Conservation (phyloP, 805 yeast genomes). For the Naumovozyma dairenensis region DNA sequence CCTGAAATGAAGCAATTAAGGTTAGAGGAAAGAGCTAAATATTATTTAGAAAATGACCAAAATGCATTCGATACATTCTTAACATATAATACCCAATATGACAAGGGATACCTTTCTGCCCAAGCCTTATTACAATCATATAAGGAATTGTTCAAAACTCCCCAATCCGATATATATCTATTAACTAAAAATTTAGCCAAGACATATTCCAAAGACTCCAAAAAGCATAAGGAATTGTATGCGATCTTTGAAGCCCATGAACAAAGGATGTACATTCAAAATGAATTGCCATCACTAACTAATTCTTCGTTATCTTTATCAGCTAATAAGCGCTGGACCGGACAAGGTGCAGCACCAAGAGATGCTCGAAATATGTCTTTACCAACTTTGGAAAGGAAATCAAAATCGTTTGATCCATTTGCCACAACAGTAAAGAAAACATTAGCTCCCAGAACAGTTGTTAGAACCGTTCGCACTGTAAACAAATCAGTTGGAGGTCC, state of each 20-base stretch:
- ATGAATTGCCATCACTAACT: constrained; percentile 21
- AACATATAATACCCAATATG: constrained; percentile 40
- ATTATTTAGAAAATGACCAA: constrained; percentile 51
- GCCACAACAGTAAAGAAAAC: constrained; percentile 2
- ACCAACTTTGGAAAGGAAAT: constrained; percentile 26
- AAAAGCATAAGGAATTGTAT: constrained; percentile 33
- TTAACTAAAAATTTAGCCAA: constrained; percentile 54
- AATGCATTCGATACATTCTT: constrained; percentile 40
- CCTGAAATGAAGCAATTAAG: constrained; percentile 46
- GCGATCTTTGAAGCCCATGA: constrained; percentile 24
- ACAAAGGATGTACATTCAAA: constrained; percentile 12
- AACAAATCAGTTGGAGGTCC: background rate
- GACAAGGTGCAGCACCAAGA: constrained; percentile 3
- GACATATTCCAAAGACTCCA: constrained; percentile 39
- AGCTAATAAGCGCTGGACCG: constrained; percentile 26
- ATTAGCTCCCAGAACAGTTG: background rate
- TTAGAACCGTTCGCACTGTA: constrained; percentile 1
- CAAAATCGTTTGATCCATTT: constrained; percentile 12
- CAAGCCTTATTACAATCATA: constrained; percentile 40
- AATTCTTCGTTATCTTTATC: constrained; percentile 13
- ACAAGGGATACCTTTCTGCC: constrained; percentile 38
- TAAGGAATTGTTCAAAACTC: constrained; percentile 37
- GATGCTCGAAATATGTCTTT: constrained; percentile 8
- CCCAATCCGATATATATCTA: constrained; percentile 42
- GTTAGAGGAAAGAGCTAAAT: constrained; percentile 77